Evolutionary conservation across 495 filamentous ascomycete species (phyloP), one percentile per base, ranked within the genome.

Genomic region (Aspergillus biplanus): DNA sequence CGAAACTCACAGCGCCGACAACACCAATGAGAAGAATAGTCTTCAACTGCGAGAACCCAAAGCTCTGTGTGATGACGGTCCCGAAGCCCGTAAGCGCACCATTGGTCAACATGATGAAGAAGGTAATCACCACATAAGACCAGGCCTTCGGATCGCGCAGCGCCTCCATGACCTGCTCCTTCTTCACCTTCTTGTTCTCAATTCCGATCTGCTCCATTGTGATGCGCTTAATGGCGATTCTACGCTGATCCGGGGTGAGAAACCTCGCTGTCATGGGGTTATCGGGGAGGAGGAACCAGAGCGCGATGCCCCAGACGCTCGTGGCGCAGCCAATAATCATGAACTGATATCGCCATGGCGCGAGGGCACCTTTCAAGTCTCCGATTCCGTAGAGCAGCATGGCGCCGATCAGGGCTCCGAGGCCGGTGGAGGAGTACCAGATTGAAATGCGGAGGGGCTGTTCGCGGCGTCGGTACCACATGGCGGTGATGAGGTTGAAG

Each of bases 21-120:
- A 52, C 49, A 11, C 49, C 49, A 31, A 44, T 21, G 54, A 81
- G 64, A 3, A 72, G 44, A 8, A 61, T 71, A n/a, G 66, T 73
- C 52, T 63, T 68, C 55, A 75, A 68, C 1, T 79, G 79, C 6
- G 73, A 75, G 53, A 85, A 88, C 6, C 86, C 84, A 52, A 86
- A 83, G 0, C 85, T 82, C 61, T 86, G 72, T 48, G 87, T 85
- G 49, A 89, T 82, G 18, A 87, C 59, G 0, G 82, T 85, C 13
- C 80, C 79, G 62, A 88, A 88, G 56, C 86, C 87, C 0, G 77
- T 78, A n/a, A 89, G 79, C 0, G 74, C 75, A 2, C 77, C 76
- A 32, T 80, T 79, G 3, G 76, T 76, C 8, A 79, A 76, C 27
- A 80, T 77, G 7, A 67, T 65, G 31, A 69, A 64, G 34, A 81